Evolutionary conservation across 768 basidiomycete species (phyloP).

Genomic region (Coprinellus micaceus): DNA sequence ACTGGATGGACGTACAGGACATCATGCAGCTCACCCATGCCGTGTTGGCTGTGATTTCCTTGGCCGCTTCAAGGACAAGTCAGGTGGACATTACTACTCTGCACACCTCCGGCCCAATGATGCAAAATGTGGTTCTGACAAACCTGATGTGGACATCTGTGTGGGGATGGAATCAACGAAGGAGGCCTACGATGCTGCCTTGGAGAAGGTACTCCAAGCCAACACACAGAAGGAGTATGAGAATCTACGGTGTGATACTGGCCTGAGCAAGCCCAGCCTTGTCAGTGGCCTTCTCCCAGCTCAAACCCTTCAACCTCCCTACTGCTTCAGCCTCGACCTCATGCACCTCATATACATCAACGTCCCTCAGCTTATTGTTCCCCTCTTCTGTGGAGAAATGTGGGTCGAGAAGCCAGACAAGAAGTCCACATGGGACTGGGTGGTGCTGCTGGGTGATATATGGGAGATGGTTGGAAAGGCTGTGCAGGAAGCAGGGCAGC

Average conservation of each 20-base stretch:
- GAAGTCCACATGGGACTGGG: constrained; percentile 26
- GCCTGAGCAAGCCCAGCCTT: constrained; percentile 32
- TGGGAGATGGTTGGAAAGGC: constrained; percentile 35
- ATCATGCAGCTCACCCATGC: constrained; percentile 15
- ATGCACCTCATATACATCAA: constrained; percentile 38
- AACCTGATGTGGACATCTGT: constrained; percentile 15
- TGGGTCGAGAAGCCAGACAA: constrained; percentile 19
- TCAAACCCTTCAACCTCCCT: constrained; percentile 26
- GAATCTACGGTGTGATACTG: constrained; percentile 26
- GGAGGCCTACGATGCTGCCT: background rate
- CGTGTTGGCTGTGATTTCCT: constrained; percentile 6
- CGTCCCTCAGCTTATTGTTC: constrained; percentile 36
- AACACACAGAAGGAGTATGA: constrained; percentile 16
- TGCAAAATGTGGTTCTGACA: constrained; percentile 19
- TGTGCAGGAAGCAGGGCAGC: constrained; percentile 19
- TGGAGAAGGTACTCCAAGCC: background rate
- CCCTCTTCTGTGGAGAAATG: constrained; percentile 28
- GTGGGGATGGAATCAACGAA: background rate
- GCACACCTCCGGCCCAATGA: constrained; percentile 26
- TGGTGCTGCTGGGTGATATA: constrained; percentile 16
- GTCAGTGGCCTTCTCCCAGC: constrained; percentile 28
- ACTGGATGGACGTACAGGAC: constrained; percentile 12
- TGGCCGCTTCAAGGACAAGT: background rate
- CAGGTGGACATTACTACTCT: constrained; percentile 29
- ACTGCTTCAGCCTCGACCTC: constrained; percentile 33